A percentile compares a stretch with the other conserved stretches of the same genome.
Evolutionary conservation across 2,329 filamentous ascomycete species (phyloP).

Genomic region (Tolypocladium album): DNA sequence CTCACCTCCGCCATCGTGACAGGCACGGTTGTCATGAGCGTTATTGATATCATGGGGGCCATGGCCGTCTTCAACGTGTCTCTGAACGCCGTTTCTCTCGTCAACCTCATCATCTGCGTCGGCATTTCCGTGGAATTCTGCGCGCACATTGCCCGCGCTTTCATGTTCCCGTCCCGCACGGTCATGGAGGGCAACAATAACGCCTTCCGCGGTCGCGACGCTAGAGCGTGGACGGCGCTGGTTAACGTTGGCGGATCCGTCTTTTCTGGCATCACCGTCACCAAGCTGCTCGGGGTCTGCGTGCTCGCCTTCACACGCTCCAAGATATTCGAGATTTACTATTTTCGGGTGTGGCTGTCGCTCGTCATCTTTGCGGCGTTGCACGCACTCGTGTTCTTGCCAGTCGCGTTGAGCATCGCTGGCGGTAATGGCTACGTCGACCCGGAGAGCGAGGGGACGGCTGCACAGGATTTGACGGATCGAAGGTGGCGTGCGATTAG

Average conservation of each 20-base stretch:
- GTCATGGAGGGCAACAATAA: slow-evolving; percentile 70
- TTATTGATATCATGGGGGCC: slow-evolving; percentile 86
- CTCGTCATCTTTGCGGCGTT: slow-evolving; percentile 81
- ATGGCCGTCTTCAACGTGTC: slow-evolving; percentile 87
- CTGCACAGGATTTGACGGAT: slow-evolving; percentile 80
- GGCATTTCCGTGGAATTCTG: slow-evolving; percentile 97
- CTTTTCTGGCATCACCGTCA: slow-evolving; percentile 92
- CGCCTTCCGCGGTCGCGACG: slow-evolving; percentile 71
- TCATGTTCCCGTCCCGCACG: slow-evolving; percentile 78
- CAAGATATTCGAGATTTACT: slow-evolving; percentile 99
- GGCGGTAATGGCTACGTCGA: slow-evolving; percentile 86
- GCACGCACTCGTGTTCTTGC: slow-evolving; percentile 85
- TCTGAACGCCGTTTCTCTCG: slow-evolving; percentile 87
- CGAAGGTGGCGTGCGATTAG: slow-evolving; percentile 68
- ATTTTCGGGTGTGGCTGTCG: slow-evolving; percentile 93
- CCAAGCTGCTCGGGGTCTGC: slow-evolving; percentile 83
- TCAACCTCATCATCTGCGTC: slow-evolving; percentile 94
- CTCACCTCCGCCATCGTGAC: slow-evolving; percentile 75
- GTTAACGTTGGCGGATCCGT: slow-evolving; percentile 93
- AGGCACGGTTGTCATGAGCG: slow-evolving; percentile 81
- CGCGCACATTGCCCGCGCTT: slow-evolving; percentile 89
- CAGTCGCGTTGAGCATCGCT: slow-evolving; percentile 74
- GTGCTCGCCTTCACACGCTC: slow-evolving; percentile 90
- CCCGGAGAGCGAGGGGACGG: slow-evolving; percentile 73
- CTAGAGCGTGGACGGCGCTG: slow-evolving; percentile 82